A percentile compares a stretch with the other conserved stretches of the same genome.
Conservation (phyloP, 2,329 filamentous ascomycete genomes). For the Ampelomyces quisqualis region DNA sequence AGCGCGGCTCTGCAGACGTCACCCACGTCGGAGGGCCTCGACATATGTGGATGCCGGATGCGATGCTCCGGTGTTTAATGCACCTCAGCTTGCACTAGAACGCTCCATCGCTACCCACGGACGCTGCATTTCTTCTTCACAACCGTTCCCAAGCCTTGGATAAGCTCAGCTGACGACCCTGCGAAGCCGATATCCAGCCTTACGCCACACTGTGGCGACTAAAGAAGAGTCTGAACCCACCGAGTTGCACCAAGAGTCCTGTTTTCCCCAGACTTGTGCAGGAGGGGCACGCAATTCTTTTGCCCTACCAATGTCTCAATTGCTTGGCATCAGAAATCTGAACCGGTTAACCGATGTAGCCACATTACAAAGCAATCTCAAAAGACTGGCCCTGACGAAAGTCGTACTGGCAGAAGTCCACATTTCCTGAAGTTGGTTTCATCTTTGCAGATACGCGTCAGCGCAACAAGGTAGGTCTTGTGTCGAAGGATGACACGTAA, state of each 20-base stretch:
- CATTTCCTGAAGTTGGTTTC: too few species aligned
- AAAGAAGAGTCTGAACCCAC: not conserved
- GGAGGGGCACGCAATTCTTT: not conserved
- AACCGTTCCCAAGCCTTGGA: conserved; percentile 13
- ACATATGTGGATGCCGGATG: conserved; percentile 19
- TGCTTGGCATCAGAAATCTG: not conserved
- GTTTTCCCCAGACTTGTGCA: too few species aligned
- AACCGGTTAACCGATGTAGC: too few species aligned
- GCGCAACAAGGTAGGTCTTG: too few species aligned
- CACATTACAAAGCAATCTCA: conserved; percentile 1
- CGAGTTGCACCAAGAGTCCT: too few species aligned
- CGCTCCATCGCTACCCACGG: not conserved
- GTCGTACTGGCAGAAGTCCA: too few species aligned
- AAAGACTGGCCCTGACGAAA: too few species aligned
- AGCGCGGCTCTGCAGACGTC: conserved; percentile 35
- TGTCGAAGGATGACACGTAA: too few species aligned
- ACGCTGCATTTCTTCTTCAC: not conserved
- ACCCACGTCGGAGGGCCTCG: conserved; percentile 12
- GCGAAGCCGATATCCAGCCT: conserved; percentile 7
- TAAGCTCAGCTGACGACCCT: conserved; percentile 5
- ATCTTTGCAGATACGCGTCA: too few species aligned
- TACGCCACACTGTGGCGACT: conserved; percentile 9
- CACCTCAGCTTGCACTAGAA: conserved; percentile 12
- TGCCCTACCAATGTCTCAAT: too few species aligned
- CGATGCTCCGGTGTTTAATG: conserved; percentile 12